Conservation (phyloP, 2,329 filamentous ascomycete species). For the Aspergillus fumigatiaffinis region DNA sequence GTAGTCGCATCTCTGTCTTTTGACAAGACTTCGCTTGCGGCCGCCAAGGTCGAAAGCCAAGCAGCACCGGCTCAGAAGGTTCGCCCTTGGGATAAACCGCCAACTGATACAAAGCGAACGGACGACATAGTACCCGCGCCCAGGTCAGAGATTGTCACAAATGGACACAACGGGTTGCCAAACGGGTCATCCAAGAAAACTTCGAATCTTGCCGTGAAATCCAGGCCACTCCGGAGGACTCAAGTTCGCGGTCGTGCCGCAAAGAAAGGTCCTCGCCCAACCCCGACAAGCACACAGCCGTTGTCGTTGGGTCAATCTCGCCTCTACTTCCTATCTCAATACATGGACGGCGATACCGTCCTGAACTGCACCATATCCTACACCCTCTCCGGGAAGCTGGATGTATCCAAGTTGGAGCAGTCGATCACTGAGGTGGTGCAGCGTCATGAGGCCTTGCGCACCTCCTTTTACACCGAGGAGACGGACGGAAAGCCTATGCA, state of each 20-base stretch:
- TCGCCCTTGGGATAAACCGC: constrained; percentile 2
- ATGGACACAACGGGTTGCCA: neutral
- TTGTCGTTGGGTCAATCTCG: constrained; percentile 4
- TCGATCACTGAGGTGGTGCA: constrained; percentile 15
- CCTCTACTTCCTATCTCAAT: constrained; percentile 7
- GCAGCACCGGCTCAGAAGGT: constrained; percentile 1
- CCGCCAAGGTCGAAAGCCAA: constrained; percentile 1
- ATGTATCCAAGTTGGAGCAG: constrained; percentile 11
- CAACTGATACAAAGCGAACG: neutral
- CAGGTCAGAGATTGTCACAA: neutral
- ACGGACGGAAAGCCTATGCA: constrained; percentile 6
- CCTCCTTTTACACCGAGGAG: constrained; percentile 18
- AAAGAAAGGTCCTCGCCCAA: constrained; percentile 1
- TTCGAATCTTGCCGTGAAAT: neutral
- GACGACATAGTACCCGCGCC: neutral
- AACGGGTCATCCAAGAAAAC: neutral
- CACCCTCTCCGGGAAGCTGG: constrained; percentile 18
- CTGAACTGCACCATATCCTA: constrained; percentile 18
- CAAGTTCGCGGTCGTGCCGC: neutral
- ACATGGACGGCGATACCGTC: constrained; percentile 20
- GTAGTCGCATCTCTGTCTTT: constrained; percentile 4
- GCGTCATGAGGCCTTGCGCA: constrained; percentile 25
- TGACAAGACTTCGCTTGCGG: neutral
- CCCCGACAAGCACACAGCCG: neutral
- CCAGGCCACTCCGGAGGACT: neutral